These are phyloP conservation scores for Spergularia marina DNA, from an alignment of 148 eudicot genomes.

Conservation along the genomic window DNA sequence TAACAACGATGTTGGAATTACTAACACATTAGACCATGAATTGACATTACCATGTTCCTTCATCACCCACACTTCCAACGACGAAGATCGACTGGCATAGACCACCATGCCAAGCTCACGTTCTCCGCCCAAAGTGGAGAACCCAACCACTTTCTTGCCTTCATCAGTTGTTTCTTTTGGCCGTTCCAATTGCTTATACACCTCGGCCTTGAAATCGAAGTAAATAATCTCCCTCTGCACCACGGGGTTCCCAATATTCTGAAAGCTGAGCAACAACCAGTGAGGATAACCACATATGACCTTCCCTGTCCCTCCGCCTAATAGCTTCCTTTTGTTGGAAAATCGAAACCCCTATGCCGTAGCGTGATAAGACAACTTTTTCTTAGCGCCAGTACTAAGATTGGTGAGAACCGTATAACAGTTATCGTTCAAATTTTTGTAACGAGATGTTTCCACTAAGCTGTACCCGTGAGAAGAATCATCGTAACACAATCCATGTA, in stretches of 20 bases:
- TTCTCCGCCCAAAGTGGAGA: neutral
- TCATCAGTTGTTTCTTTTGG: neutral
- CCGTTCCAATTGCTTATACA: neutral
- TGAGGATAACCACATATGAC: neutral
- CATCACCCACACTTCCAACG: slow-evolving; percentile 2
- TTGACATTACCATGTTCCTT: neutral
- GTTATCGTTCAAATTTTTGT: too few relatives aligned
- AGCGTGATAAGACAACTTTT: too few relatives aligned
- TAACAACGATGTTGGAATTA: neutral
- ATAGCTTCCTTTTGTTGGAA: neutral
- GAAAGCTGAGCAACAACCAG: neutral
- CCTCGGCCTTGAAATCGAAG: neutral
- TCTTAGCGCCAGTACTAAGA: too few relatives aligned
- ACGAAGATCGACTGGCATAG: neutral
- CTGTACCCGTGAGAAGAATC: neutral
- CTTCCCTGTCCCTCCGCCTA: neutral
- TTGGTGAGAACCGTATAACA: too few relatives aligned
- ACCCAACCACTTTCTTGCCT: neutral
- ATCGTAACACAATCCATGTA: too few relatives aligned
- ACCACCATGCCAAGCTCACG: neutral
- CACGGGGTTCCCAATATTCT: neutral
- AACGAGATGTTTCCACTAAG: neutral
- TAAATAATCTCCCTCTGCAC: neutral
- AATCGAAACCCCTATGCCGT: neutral
- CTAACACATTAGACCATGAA: neutral